phyloP scores from a whole-genome alignment of 2,329 filamentous ascomycete genomes.

The Alternaria incomplexa region DNA sequence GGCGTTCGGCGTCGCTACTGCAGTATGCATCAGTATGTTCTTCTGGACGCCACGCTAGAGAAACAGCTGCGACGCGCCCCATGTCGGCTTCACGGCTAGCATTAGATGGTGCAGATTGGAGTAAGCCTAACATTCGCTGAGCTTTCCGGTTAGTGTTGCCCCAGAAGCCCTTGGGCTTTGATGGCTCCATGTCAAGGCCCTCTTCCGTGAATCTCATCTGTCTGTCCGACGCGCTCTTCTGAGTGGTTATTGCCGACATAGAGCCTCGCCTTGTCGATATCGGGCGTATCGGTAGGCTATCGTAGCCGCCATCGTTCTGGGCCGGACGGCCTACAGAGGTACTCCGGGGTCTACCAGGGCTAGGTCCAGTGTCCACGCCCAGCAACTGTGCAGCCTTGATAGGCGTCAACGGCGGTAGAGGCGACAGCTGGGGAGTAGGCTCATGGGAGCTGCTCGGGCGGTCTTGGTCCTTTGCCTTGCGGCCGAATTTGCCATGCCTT shows the following conservation, averaged over 20 bases:
- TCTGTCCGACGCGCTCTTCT: constrained; percentile 4
- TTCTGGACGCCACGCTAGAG: not conserved
- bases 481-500: constrained; percentile 23
- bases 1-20: constrained; percentile 14
- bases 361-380: constrained; percentile 12
- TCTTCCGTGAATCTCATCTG: constrained; percentile 18
- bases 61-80: not conserved
- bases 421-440: constrained; percentile 9
- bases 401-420: constrained; percentile 27
- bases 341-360: not conserved
- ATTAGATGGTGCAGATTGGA: constrained; percentile 8
- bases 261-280: constrained; percentile 4
- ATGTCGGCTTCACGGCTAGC: constrained; percentile 5
- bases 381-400: constrained; percentile 30
- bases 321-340: not conserved
- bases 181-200: constrained; percentile 4
- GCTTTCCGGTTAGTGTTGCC: constrained; percentile 15
- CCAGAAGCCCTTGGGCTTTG: constrained; percentile 14
- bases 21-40: constrained; percentile 9
- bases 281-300: constrained; percentile 9
- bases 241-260: not conserved
- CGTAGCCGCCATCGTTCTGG: constrained; percentile 2
- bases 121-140: constrained; percentile 18
- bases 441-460: constrained; percentile 8
- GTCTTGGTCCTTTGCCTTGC: constrained; percentile 18